Evolutionary conservation across 495 filamentous ascomycete genomes (phyloP).

Genomic region (Cercophora scortea): DNA sequence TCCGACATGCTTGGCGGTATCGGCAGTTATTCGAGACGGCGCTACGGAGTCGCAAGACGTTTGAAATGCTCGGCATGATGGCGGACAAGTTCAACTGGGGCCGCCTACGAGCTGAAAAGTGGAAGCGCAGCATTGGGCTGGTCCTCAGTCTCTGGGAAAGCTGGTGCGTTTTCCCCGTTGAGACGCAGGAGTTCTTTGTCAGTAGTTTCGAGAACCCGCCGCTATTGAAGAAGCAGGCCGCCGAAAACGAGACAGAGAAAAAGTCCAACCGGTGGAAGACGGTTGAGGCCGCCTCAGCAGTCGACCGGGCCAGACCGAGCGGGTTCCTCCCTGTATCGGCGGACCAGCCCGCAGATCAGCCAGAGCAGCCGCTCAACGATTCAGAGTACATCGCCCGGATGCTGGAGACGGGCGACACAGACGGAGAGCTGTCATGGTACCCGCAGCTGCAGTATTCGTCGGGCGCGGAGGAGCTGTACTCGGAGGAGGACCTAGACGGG

Average conservation of each 20-base stretch:
- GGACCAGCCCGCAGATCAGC: constrained; percentile 1
- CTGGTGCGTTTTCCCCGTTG: constrained; percentile 78
- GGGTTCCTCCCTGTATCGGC: constrained; percentile 29
- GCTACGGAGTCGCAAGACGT: constrained; percentile 61
- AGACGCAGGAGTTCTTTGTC: constrained; percentile 65
- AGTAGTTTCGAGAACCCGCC: constrained; percentile 69
- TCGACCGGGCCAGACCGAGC: constrained; percentile 25
- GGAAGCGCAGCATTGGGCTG: constrained; percentile 70
- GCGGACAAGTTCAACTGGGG: constrained; percentile 77
- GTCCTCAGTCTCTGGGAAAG: constrained; percentile 80
- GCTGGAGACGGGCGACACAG: constrained; percentile 23
- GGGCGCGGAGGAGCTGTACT: constrained; percentile 14
- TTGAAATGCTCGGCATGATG: constrained; percentile 73
- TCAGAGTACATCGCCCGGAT: constrained; percentile 21
- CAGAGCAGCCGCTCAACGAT: constrained; percentile 15
- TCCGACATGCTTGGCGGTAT: constrained; percentile 87
- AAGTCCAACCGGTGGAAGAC: constrained; percentile 61
- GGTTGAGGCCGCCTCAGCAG: constrained; percentile 44
- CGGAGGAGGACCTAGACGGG: constrained; percentile 22
- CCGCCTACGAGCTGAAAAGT: constrained; percentile 77
- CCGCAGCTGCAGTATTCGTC: constrained; percentile 15
- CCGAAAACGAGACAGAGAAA: constrained; percentile 40
- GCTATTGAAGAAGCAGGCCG: constrained; percentile 43
- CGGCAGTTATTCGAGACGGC: constrained; percentile 76
- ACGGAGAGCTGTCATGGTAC: constrained; percentile 20